Percentiles rank a stretch among this genome's conserved stretches.
phyloP scores from a whole-genome alignment of 2,329 filamentous ascomycete species.

The Stagonosporopsis rhizophila region DNA sequence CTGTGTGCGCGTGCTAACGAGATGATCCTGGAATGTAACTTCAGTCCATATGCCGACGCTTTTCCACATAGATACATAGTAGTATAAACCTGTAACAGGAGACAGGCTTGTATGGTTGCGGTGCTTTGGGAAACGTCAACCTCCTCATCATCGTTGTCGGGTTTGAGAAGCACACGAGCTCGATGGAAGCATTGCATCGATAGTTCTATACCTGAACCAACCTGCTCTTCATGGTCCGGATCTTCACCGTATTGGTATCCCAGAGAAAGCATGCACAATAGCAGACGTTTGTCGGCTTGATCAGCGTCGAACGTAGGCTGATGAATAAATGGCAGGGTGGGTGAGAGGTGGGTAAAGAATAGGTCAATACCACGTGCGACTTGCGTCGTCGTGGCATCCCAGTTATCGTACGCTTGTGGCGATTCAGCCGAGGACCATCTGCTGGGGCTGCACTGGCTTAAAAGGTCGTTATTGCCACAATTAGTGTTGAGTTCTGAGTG shows the following conservation, averaged over 20 bases:
- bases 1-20: slow-evolving; percentile 26
- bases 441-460: slow-evolving; percentile 20
- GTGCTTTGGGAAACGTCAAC: slow-evolving; percentile 4
- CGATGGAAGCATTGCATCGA: slow-evolving; percentile 24
- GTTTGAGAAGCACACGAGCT: slow-evolving; percentile 22
- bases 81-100: slow-evolving; percentile 26
- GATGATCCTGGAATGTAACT: slow-evolving; percentile 33
- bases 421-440: slow-evolving; percentile 12
- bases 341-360: slow-evolving; percentile 23
- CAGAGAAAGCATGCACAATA: slow-evolving; percentile 26
- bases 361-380: slow-evolving; percentile 17
- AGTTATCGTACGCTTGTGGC: slow-evolving; percentile 15
- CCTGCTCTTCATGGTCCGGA: slow-evolving; percentile 17
- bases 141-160: slow-evolving; percentile 14
- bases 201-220: slow-evolving; percentile 17
- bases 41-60: slow-evolving; percentile 28
- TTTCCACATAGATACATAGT: slow-evolving; percentile 29
- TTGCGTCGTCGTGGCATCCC: slow-evolving; percentile 18
- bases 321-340: slow-evolving; percentile 23
- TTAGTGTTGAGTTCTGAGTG: not conserved
- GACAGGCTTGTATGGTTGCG: slow-evolving; percentile 24
- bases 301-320: slow-evolving; percentile 22
- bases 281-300: slow-evolving; percentile 10
- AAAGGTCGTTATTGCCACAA: slow-evolving; percentile 8
- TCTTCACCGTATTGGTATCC: slow-evolving; percentile 31